Evolutionary conservation across 345 rosid genomes (phyloP).

Genomic region (Eucalyptus pauciflora): DNA sequence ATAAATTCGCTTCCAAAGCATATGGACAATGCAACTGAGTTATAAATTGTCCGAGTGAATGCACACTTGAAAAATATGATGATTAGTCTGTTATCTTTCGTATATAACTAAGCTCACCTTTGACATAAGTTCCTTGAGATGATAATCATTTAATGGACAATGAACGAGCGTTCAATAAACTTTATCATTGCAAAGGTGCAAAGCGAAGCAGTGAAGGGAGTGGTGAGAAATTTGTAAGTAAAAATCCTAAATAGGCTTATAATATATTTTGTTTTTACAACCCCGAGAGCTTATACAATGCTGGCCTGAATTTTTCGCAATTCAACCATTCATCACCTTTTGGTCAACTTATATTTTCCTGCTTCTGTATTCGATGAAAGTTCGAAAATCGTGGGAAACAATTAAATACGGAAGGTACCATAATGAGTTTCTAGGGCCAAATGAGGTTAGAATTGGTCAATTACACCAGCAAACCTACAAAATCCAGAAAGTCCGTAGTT

Average conservation of each 20-base stretch:
- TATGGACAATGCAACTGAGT: neutral
- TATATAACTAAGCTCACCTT: neutral
- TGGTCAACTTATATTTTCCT: neutral
- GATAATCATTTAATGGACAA: neutral
- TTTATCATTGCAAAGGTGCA: neutral
- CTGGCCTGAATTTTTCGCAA: neutral
- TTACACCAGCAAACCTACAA: neutral
- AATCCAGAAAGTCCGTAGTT: neutral
- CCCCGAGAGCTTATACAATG: neutral
- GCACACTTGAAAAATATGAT: neutral
- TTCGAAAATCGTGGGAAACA: neutral
- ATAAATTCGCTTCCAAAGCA: neutral
- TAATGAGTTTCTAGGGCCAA: neutral
- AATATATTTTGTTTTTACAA: too few relatives aligned
- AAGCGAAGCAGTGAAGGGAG: neutral
- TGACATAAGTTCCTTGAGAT: neutral
- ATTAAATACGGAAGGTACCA: neutral
- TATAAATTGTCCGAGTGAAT: neutral
- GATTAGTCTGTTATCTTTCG: neutral
- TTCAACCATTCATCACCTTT: neutral
- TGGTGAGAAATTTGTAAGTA: neutral
- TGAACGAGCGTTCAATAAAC: neutral
- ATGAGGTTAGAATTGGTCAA: neutral
- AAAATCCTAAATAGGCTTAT: neutral
- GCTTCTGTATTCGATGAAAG: neutral